Percentiles rank a stretch among this genome's conserved stretches.
These are phyloP conservation scores for Bauhinia variegata DNA, from an alignment of 306 rosid species.

Conservation along the genomic window DNA sequence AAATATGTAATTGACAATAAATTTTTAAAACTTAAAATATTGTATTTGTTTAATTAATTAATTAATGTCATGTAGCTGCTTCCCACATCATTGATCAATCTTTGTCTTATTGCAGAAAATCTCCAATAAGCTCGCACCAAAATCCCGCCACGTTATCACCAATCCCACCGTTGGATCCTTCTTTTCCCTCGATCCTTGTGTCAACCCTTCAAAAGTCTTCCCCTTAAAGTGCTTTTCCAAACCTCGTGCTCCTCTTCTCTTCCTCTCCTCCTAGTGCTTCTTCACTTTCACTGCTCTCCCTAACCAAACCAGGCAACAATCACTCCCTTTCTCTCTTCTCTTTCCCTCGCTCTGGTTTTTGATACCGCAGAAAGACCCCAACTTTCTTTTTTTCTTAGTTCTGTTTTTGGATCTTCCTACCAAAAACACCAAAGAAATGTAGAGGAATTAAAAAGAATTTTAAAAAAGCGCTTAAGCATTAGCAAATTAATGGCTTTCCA, in stretches of 20 bases:
- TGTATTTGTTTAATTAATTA: slow-evolving; percentile 1
- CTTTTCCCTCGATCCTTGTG: slow-evolving; percentile 25
- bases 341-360: background rate
- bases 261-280: background rate
- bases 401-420: background rate
- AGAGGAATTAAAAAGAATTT: background rate
- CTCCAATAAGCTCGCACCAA: slow-evolving; percentile 41
- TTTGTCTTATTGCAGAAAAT: slow-evolving; percentile 44
- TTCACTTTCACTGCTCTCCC: background rate
- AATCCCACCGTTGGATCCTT: slow-evolving; percentile 51
- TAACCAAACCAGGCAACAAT: background rate
- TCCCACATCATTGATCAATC: slow-evolving; percentile 36
- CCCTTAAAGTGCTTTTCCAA: slow-evolving; percentile 36
- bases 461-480: background rate
- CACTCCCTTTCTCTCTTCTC: background rate
- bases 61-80: slow-evolving; percentile 41
- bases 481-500: slow-evolving; percentile 59
- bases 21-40: background rate
- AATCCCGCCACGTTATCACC: slow-evolving; percentile 47
- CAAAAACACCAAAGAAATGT: slow-evolving; percentile 22
- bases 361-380: background rate
- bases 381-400: background rate
- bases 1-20: slow-evolving; percentile 11
- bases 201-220: slow-evolving; percentile 32
- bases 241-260: background rate